phyloP scores from a whole-genome alignment of 306 rosid species.

The Ochetophila trinervis region DNA sequence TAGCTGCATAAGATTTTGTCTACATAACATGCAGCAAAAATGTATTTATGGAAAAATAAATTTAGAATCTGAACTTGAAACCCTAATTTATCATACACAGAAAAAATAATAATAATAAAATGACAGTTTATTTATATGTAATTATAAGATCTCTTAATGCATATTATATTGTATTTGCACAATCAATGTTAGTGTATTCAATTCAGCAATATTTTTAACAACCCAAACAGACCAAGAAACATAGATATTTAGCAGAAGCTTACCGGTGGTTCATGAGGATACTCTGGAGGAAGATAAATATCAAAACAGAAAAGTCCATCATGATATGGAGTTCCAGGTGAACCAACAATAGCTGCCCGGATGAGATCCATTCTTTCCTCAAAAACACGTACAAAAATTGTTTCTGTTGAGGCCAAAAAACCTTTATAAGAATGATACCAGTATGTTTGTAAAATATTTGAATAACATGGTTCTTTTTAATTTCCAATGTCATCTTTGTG shows the following conservation, averaged over 20 bases:
- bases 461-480: slow-evolving; percentile 9
- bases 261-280: slow-evolving; percentile 90
- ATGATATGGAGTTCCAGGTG: slow-evolving; percentile 94
- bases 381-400: slow-evolving; percentile 70
- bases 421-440: slow-evolving; percentile 12
- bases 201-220: no score
- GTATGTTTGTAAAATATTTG: slow-evolving; percentile 6
- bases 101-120: no score
- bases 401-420: slow-evolving; percentile 47
- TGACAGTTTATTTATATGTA: background rate
- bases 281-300: slow-evolving; percentile 74
- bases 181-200: no score
- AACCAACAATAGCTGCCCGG: slow-evolving; percentile 82
- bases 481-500: background rate
- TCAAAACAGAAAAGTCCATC: slow-evolving; percentile 93
- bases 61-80: background rate
- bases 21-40: background rate
- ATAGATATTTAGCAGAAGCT: slow-evolving; percentile 35
- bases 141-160: background rate
- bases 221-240: background rate
- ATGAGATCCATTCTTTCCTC: slow-evolving; percentile 95
- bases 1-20: slow-evolving; percentile 17
- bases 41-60: background rate
- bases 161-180: background rate
- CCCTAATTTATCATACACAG: background rate